Conservation (phyloP, 2,329 filamentous ascomycete species). For the Lasiodiplodia theobromae region DNA sequence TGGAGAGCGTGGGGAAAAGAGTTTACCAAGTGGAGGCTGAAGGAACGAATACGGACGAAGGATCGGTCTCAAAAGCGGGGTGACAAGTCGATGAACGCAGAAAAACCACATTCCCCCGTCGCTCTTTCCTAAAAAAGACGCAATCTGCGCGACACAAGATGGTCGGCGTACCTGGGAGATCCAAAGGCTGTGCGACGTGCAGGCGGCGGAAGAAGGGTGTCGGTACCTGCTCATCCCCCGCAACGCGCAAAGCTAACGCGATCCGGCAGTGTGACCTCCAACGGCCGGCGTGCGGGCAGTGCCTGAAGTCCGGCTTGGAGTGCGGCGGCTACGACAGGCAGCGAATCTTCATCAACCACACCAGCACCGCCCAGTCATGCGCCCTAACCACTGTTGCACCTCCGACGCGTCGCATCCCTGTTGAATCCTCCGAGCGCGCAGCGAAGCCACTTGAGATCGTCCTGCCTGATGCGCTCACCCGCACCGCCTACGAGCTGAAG, state of each 20-base stretch:
- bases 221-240: conserved; percentile 36
- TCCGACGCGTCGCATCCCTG: background rate
- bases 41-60: background rate
- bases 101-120: background rate
- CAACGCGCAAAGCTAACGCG: conserved; percentile 2
- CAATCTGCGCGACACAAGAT: conserved; percentile 18
- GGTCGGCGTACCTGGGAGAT: conserved; percentile 40
- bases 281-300: conserved; percentile 67
- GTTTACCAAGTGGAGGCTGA: background rate
- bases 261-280: conserved; percentile 65
- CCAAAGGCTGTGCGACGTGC: conserved; percentile 44
- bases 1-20: background rate
- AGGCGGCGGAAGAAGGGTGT: conserved; percentile 63
- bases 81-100: background rate
- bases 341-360: conserved; percentile 63
- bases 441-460: background rate
- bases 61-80: background rate
- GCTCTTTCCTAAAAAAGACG: background rate
- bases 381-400: background rate
- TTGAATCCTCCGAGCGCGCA: no score
- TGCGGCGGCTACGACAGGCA: conserved; percentile 70
- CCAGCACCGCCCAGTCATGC: conserved; percentile 5
- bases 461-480: conserved; percentile 34
- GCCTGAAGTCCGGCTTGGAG: conserved; percentile 62
- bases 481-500: conserved; percentile 38